phyloP scores from a whole-genome alignment of 345 rosid species.

The Salix suchowensis region DNA sequence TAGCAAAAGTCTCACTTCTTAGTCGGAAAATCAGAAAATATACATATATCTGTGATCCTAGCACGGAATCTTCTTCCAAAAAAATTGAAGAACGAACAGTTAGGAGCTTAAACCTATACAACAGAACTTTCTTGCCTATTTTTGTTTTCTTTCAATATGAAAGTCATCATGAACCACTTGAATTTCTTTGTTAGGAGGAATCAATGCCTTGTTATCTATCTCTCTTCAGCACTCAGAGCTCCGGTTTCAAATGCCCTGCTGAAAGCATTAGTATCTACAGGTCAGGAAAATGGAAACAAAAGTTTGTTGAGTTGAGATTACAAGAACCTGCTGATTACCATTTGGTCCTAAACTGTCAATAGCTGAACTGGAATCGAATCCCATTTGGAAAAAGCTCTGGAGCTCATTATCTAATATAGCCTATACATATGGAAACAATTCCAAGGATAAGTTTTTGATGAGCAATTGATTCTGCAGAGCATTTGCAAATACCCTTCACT shows the following conservation, averaged over 20 bases:
- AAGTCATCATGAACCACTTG: conserved; percentile 28
- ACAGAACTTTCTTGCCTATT: conserved; percentile 11
- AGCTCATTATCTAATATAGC: conserved; percentile 56
- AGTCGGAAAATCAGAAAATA: conserved; percentile 23
- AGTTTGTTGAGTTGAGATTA: background rate
- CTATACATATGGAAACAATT: conserved; percentile 29
- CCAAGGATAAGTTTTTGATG: background rate
- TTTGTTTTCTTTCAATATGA: conserved; percentile 17
- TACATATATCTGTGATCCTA: conserved; percentile 34
- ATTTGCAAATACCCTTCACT: conserved; percentile 3
- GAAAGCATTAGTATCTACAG: background rate
- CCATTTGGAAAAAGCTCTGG: conserved; percentile 74
- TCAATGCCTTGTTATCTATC: background rate
- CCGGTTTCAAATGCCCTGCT: conserved; percentile 62
- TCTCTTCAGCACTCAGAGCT: conserved; percentile 37
- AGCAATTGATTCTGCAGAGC: background rate
- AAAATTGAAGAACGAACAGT: conserved; percentile 45
- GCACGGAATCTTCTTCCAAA: conserved; percentile 38
- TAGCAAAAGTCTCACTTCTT: conserved; percentile 16
- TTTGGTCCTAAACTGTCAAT: conserved; percentile 51
- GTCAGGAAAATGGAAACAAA: background rate
- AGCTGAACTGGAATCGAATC: conserved; percentile 57
- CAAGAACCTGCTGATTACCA: conserved; percentile 33
- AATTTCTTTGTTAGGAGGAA: conserved; percentile 25
- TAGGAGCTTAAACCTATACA: conserved; percentile 55